These are phyloP conservation scores for Echria macrotheca DNA, from an alignment of 495 filamentous ascomycete genomes.

Conservation along the genomic window DNA sequence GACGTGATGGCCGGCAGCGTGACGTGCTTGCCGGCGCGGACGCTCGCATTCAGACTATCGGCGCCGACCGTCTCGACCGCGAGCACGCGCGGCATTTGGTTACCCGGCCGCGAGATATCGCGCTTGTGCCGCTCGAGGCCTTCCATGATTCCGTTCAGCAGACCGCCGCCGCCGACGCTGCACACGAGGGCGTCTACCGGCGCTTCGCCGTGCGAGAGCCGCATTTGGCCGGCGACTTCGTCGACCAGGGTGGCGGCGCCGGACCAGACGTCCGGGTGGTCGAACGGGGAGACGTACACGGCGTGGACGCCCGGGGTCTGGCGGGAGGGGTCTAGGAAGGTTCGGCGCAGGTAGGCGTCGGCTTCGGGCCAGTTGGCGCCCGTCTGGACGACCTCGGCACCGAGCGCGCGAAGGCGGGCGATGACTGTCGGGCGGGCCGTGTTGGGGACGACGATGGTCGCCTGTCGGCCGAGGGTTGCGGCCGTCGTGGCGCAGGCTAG, in stretches of 20 bases:
- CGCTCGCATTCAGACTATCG: constrained; percentile 57
- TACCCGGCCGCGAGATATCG: constrained; percentile 16
- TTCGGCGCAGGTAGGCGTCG: constrained; percentile 62
- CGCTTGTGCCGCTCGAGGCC: constrained; percentile 55
- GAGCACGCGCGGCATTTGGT: constrained; percentile 52
- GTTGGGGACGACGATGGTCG: constrained; percentile 76
- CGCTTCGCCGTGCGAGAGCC: constrained; percentile 26
- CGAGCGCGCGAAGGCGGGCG: constrained; percentile 65
- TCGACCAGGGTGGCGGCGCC: constrained; percentile 69
- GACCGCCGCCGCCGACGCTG: constrained; percentile 82
- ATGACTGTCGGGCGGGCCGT: constrained; percentile 67
- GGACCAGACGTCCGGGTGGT: constrained; percentile 79
- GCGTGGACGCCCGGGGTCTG: constrained; percentile 39
- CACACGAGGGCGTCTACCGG: constrained; percentile 67
- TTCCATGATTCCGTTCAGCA: constrained; percentile 73
- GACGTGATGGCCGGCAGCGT: constrained; percentile 72
- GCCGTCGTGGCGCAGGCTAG: constrained; percentile 84
- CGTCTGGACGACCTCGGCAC: constrained; percentile 61
- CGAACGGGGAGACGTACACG: constrained; percentile 90
- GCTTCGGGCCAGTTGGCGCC: constrained; percentile 75
- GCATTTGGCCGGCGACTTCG: constrained; percentile 62
- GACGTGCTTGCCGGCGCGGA: constrained; percentile 56
- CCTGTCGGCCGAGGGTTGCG: constrained; percentile 56
- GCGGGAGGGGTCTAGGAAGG: constrained; percentile 39
- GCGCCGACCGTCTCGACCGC: constrained; percentile 82